A percentile compares a stretch with the other conserved stretches of the same genome.
Conservation (phyloP, 2,329 filamentous ascomycete species). For the Chrysoporthe austroafricana region DNA sequence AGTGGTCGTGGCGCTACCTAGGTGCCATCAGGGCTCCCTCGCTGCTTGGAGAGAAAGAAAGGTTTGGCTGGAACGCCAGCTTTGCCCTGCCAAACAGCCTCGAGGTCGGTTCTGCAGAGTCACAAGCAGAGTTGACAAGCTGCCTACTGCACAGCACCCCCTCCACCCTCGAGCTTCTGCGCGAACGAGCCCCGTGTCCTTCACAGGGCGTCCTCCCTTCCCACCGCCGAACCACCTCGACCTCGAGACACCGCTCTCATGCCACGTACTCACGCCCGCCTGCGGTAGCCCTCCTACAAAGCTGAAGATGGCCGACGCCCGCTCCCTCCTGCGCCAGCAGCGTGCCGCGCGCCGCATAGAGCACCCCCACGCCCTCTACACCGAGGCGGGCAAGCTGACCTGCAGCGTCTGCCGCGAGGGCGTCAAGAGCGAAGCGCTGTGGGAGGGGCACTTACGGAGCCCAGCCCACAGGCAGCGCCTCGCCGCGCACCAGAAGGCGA, state of each 20-base stretch:
- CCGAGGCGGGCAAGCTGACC: conserved; percentile 67
- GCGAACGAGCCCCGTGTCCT: background rate
- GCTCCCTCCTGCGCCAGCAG: conserved; percentile 78
- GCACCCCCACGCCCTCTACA: conserved; percentile 71
- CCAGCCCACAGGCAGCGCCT: conserved; percentile 49
- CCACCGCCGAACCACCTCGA: background rate
- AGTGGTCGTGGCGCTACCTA: background rate
- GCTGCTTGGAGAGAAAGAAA: background rate
- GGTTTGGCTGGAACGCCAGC: background rate
- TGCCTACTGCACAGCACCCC: background rate
- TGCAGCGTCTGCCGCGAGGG: conserved; percentile 69
- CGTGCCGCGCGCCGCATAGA: conserved; percentile 74
- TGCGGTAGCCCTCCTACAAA: background rate
- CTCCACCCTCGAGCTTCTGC: background rate
- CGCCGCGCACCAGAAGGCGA: conserved; percentile 33
- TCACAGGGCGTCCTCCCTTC: background rate
- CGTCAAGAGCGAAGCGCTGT: conserved; percentile 68
- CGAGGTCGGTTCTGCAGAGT: background rate
- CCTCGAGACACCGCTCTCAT: background rate
- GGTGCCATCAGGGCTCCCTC: background rate
- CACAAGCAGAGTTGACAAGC: background rate
- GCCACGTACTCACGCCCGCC: background rate
- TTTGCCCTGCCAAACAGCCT: background rate
- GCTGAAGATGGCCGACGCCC: conserved; percentile 72
- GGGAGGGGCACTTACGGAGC: conserved; percentile 65